phyloP scores from a whole-genome alignment of 1,284 basidiomycete genomes.

The Cryptococcus amylolentus region DNA sequence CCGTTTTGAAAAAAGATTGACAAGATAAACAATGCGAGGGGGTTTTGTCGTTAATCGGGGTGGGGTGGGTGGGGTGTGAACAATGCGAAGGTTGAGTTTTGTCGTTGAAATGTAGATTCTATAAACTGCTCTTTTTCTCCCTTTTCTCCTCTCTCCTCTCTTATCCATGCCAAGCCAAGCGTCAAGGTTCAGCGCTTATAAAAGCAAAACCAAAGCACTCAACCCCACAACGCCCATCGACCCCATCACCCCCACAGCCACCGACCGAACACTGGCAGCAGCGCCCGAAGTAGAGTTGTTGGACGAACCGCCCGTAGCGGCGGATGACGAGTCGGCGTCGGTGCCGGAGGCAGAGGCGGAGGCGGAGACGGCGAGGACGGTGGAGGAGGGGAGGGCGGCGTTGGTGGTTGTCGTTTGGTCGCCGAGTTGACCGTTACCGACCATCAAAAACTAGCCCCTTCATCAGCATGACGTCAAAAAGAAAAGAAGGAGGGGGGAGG shows the following conservation, averaged over 20 bases:
- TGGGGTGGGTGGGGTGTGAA: no score
- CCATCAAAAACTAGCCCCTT: conserved; percentile 59
- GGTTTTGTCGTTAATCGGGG: no score
- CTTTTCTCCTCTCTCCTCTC: not conserved
- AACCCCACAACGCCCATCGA: not conserved
- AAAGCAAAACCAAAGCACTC: not conserved
- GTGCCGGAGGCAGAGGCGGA: conserved; percentile 1
- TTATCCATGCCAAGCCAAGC: not conserved
- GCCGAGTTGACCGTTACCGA: conserved; percentile 73
- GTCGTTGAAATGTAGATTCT: no score
- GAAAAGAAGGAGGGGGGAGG: not conserved
- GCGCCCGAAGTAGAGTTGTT: not conserved
- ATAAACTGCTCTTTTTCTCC: no score
- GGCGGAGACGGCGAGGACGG: conserved; percentile 17
- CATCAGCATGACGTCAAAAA: not conserved
- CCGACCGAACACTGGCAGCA: not conserved
- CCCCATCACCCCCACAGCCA: not conserved
- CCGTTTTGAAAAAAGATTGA: not conserved
- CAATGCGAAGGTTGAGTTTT: no score
- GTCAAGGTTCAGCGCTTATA: not conserved
- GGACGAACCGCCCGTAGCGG: not conserved
- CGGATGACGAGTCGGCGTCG: not conserved
- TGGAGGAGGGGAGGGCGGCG: conserved; percentile 56
- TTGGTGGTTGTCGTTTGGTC: conserved; percentile 59
- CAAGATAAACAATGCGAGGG: not conserved